Percentiles rank a stretch among this genome's conserved stretches.
phyloP scores from a whole-genome alignment of 495 filamentous ascomycete genomes.

The Sabuloglossum arenarium region DNA sequence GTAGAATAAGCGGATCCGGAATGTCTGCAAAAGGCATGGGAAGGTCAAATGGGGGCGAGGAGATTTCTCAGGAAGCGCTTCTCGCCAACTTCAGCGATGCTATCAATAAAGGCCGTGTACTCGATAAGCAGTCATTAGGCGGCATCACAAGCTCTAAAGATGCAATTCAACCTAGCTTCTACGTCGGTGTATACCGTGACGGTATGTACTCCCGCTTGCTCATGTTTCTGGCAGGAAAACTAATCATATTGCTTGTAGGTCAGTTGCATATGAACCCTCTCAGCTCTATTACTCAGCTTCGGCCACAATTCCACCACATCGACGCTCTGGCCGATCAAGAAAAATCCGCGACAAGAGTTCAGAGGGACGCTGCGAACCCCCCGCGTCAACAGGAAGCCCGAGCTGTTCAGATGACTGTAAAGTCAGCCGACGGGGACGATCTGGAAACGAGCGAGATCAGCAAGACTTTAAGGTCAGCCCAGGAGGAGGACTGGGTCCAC shows the following conservation, averaged over 20 bases:
- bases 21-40: constrained; percentile 16
- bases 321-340: constrained; percentile 40
- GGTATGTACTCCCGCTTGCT: constrained; percentile 22
- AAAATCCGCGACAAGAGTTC: constrained; percentile 12
- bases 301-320: constrained; percentile 54
- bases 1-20: constrained; percentile 4
- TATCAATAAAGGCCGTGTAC: constrained; percentile 26
- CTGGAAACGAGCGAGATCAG: constrained; percentile 26
- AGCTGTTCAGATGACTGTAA: constrained; percentile 46
- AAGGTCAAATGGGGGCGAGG: constrained; percentile 17
- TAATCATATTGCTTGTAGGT: constrained; percentile 19
- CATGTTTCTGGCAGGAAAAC: not conserved
- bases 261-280: constrained; percentile 49
- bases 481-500: constrained; percentile 46
- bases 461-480: constrained; percentile 33
- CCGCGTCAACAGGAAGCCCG: constrained; percentile 30
- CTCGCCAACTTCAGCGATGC: constrained; percentile 26
- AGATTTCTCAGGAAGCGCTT: constrained; percentile 19
- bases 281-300: constrained; percentile 46
- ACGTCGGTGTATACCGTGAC: constrained; percentile 46
- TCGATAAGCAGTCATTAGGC: constrained; percentile 40
- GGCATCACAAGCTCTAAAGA: constrained; percentile 41
- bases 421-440: constrained; percentile 34
- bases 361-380: constrained; percentile 22
- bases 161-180: constrained; percentile 41